phyloP scores from a whole-genome alignment of 495 filamentous ascomycete species.

The Aspergillus bertholletiae region DNA sequence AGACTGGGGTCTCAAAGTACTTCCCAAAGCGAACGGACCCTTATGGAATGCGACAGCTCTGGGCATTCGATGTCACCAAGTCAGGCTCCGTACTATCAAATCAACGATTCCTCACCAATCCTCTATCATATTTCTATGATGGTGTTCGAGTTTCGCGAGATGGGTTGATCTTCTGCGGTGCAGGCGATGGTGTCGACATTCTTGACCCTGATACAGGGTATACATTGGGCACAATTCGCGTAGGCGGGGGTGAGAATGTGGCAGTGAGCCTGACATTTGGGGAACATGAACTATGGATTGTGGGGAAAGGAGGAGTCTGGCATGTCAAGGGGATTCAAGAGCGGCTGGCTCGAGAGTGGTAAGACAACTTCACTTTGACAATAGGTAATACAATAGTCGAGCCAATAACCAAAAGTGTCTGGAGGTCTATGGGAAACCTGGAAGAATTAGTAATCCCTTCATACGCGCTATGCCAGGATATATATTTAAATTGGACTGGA shows the following conservation, averaged over 20 bases:
- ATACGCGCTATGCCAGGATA: no score
- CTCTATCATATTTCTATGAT: conserved; percentile 57
- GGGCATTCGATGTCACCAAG: no score
- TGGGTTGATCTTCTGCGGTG: conserved; percentile 62
- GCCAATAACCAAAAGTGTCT: no score
- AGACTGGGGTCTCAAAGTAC: conserved; percentile 78
- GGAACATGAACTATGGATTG: conserved; percentile 9
- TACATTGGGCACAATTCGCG: conserved; percentile 12
- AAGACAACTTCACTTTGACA: no score
- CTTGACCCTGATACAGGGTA: conserved; percentile 72
- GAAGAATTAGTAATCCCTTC: no score
- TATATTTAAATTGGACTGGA: no score
- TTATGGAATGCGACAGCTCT: no score
- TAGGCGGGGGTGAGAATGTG: conserved; percentile 12
- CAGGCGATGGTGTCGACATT: conserved; percentile 84
- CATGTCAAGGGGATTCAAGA: conserved; percentile 10
- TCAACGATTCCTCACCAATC: conserved; percentile 9
- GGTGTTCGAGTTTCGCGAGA: conserved; percentile 65
- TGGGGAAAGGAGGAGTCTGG: conserved; percentile 5
- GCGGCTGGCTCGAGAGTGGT: conserved; percentile 8
- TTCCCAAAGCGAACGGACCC: no score
- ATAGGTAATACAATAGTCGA: no score
- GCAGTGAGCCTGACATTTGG: conserved; percentile 14
- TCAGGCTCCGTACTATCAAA: conserved; percentile 52
- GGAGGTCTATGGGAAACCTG: no score